A percentile compares a stretch with the other conserved stretches of the same genome.
phyloP scores from a whole-genome alignment of 1,284 basidiomycete genomes.

The Fomitopsis schrenkii region DNA sequence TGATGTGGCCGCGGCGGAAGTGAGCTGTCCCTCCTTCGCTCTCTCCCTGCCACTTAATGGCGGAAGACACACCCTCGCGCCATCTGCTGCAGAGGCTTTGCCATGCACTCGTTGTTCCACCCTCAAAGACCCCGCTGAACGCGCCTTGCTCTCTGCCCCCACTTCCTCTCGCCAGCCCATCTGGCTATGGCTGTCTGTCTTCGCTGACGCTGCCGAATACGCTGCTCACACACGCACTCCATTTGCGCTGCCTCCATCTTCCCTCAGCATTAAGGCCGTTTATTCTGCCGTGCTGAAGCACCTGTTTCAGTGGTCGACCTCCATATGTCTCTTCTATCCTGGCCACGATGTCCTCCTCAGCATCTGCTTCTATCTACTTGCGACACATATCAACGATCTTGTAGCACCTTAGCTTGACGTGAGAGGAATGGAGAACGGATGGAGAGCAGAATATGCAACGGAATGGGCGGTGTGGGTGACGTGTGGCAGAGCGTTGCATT shows the following conservation, averaged over 20 bases:
- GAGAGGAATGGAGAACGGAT: not conserved
- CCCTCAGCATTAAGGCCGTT: conserved; percentile 38
- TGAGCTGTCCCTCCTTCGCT: too few species aligned
- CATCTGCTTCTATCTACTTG: conserved; percentile 19
- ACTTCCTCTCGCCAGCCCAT: too few species aligned
- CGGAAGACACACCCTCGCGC: too few species aligned
- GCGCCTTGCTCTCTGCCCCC: too few species aligned
- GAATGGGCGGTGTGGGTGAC: conserved; percentile 14
- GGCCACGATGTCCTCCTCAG: conserved; percentile 31
- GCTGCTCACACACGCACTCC: conserved; percentile 16
- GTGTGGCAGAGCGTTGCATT: conserved; percentile 27
- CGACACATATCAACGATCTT: conserved; percentile 19
- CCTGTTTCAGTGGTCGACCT: conserved; percentile 49
- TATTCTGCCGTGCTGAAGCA: conserved; percentile 44
- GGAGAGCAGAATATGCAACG: not conserved
- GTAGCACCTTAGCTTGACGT: not conserved
- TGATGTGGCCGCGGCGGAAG: too few species aligned
- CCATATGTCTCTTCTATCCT: conserved; percentile 34
- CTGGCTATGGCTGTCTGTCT: not conserved
- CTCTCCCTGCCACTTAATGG: too few species aligned
- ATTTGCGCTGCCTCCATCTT: conserved; percentile 33
- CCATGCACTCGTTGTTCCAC: too few species aligned
- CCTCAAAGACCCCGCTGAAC: too few species aligned
- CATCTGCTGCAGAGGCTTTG: too few species aligned
- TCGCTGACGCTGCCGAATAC: conserved; percentile 23